Base-by-base conservation (phyloP, 2,329 filamentous ascomycete species). In the Pseudogymnoascus sp. region DNA sequence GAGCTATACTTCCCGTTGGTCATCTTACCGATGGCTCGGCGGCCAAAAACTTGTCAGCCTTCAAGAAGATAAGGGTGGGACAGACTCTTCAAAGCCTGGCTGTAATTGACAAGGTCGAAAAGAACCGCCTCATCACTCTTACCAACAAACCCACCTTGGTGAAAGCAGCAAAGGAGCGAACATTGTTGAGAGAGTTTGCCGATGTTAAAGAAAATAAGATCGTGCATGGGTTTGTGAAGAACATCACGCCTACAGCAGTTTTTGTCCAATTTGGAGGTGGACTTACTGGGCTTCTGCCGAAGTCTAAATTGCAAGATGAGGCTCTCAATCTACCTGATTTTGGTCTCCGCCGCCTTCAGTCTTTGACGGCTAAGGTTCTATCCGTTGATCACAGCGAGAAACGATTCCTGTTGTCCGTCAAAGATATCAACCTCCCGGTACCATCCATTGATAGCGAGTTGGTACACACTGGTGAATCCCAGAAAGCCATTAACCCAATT, bases 261-360 rank as follows among this genome's bases (percentile, higher is more conserved):
- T 97, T 96, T 69, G 83, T 97, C n/a, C 88, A 95, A 69, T 97
- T 97, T 72, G 85, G 86, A 39, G 88, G 86, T 67, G 85, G 83
- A 34, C 75, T 96, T 16, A 88, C 85, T 50, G 93, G 90, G 12
- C 76, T 97, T 41, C 77, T 97, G 30, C 90, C 91, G 37, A 93
- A 90, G 74, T 84, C 84, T 18, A 86, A 91, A 69, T 78, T 99
- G 57, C 79, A 87, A 2, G 79, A 84, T n/a, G 89, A 91, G 37
- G 82, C 83, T 65, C 80, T 85, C 54, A 77, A 79, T 11, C 79
- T 88, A 65, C 81, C 86, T 2, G 83, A 89, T 61, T 97, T 96
- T 73, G 92, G 91, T 14, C 77, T 96, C 72, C 81, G 85, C 61
- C 88, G 86, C 70, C 81, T 86, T 63, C 89, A 97, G 71, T 87